Evolutionary conservation across 1,284 basidiomycete genomes (phyloP).

Genomic region (Trichosporon inkin): DNA sequence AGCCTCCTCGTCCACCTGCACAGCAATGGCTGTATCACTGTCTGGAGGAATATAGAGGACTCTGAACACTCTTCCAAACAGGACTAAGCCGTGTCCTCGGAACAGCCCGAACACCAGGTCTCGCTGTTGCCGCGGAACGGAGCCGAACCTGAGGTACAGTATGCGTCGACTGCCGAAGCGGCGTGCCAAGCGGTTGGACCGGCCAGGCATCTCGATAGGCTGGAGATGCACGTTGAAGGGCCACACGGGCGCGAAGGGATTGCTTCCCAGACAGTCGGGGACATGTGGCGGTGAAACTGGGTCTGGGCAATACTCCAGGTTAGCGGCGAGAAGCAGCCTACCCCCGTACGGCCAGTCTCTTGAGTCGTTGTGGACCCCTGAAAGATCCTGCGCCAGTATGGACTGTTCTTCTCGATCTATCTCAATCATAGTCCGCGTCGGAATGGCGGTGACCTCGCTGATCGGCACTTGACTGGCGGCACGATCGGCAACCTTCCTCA

Average conservation of each 20-base stretch:
- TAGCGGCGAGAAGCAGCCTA: slow-evolving; percentile 26
- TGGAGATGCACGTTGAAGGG: slow-evolving; percentile 20
- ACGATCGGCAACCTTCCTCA: neutral
- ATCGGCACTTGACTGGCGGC: neutral
- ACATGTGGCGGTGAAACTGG: neutral
- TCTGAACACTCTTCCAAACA: slow-evolving; percentile 35
- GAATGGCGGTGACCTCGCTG: neutral
- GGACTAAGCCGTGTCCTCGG: slow-evolving; percentile 27
- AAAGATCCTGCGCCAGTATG: slow-evolving; percentile 13
- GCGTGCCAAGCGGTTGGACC: slow-evolving; percentile 36
- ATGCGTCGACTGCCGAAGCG: slow-evolving; percentile 37
- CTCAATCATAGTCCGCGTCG: slow-evolving; percentile 17
- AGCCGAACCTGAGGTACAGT: slow-evolving; percentile 28
- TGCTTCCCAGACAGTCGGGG: neutral
- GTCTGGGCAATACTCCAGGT: neutral
- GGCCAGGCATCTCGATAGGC: slow-evolving; percentile 31
- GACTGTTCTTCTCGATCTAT: slow-evolving; percentile 32
- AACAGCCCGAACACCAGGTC: slow-evolving; percentile 25
- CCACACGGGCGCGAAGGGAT: neutral
- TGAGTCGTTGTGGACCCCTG: slow-evolving; percentile 17
- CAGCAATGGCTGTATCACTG: slow-evolving; percentile 26
- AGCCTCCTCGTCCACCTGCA: slow-evolving; percentile 28
- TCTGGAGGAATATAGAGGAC: slow-evolving; percentile 32
- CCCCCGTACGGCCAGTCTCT: slow-evolving; percentile 34
- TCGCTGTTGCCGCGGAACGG: slow-evolving; percentile 7